These are phyloP conservation scores for Diaporthe citri DNA, from an alignment of 2,329 filamentous ascomycete species.

Conservation along the genomic window DNA sequence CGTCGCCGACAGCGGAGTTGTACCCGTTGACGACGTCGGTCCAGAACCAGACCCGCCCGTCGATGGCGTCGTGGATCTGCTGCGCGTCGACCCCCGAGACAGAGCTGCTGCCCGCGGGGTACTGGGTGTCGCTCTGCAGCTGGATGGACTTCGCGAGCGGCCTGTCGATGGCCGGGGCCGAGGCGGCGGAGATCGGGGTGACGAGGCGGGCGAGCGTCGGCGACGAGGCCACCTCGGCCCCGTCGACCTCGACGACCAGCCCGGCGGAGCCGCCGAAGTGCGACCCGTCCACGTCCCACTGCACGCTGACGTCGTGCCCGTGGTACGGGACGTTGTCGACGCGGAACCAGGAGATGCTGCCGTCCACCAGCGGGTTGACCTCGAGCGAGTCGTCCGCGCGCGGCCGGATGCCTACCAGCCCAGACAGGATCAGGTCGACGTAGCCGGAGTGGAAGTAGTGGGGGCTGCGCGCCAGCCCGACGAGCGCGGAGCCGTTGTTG, in stretches of 20 bases:
- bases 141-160: constrained; percentile 53
- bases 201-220: constrained; percentile 46
- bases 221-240: constrained; percentile 48
- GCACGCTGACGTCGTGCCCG: constrained; percentile 54
- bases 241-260: constrained; percentile 52
- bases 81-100: constrained; percentile 44
- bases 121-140: constrained; percentile 46
- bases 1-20: constrained; percentile 48
- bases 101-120: constrained; percentile 50
- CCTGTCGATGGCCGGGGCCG: constrained; percentile 46
- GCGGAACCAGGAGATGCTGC: constrained; percentile 54
- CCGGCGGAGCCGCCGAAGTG: constrained; percentile 46
- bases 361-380: constrained; percentile 54
- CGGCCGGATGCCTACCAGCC: constrained; percentile 56
- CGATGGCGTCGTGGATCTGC: constrained; percentile 52
- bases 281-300: constrained; percentile 54
- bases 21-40: constrained; percentile 54
- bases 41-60: constrained; percentile 56
- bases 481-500: constrained; percentile 55
- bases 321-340: constrained; percentile 56
- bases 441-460: constrained; percentile 62
- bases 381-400: constrained; percentile 53
- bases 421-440: constrained; percentile 55
- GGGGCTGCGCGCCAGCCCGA: constrained; percentile 55
- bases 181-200: constrained; percentile 11